A percentile compares a stretch with the other conserved stretches of the same genome.
Conservation (phyloP, 768 basidiomycete genomes). For the Boletales sp. region DNA sequence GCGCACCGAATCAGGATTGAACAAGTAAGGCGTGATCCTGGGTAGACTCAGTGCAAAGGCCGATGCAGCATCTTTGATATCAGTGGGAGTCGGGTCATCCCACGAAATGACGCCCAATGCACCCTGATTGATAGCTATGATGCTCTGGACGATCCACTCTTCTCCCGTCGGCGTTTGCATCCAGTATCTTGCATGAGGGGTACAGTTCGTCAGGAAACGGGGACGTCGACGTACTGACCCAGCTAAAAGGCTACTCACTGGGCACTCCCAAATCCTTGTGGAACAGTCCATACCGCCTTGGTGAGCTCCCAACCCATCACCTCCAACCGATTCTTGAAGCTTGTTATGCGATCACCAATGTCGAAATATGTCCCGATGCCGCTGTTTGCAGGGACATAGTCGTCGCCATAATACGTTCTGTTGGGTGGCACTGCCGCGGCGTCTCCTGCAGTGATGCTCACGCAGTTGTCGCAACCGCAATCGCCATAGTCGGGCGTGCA, state of each 20-base stretch:
- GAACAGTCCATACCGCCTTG: constrained; percentile 75
- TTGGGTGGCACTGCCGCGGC: constrained; percentile 24
- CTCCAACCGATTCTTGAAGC: constrained; percentile 56
- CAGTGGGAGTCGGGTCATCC: constrained; percentile 49
- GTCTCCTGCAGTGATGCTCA: constrained; percentile 40
- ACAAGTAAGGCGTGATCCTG: constrained; percentile 45
- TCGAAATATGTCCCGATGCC: constrained; percentile 51
- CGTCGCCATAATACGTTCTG: constrained; percentile 13
- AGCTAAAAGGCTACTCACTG: constrained; percentile 25
- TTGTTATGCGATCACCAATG: constrained; percentile 62
- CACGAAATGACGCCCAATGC: constrained; percentile 50
- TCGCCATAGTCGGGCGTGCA: constrained; percentile 67
- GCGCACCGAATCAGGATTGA: constrained; percentile 38
- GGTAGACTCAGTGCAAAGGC: constrained; percentile 43
- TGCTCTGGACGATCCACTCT: constrained; percentile 64
- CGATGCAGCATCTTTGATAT: constrained; percentile 53
- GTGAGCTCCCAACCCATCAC: constrained; percentile 65
- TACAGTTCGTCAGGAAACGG: background rate
- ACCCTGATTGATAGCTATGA: constrained; percentile 70
- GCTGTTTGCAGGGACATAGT: constrained; percentile 25
- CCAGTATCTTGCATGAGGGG: constrained; percentile 47
- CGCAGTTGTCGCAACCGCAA: constrained; percentile 72
- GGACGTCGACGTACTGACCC: background rate
- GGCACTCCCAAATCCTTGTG: constrained; percentile 64
- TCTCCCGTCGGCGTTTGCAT: constrained; percentile 59